Conservation (phyloP, 768 basidiomycete genomes). For the Boletus insuetus region DNA sequence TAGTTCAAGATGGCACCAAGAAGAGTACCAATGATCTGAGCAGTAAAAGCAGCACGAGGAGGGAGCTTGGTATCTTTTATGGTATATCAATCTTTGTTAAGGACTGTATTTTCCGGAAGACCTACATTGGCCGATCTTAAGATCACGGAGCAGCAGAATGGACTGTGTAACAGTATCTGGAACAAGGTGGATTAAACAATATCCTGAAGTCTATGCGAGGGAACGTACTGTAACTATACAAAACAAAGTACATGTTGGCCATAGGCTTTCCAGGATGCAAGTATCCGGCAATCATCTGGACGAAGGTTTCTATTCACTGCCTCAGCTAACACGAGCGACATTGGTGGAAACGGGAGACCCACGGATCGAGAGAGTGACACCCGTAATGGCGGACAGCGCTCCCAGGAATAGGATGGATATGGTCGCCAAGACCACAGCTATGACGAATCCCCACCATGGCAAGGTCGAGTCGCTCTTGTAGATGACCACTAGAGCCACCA, state of each 20-base stretch:
- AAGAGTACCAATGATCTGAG: constrained; percentile 54
- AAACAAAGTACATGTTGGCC: constrained; percentile 32
- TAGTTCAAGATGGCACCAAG: constrained; percentile 49
- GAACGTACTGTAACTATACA: constrained; percentile 40
- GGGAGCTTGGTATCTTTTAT: constrained; percentile 48
- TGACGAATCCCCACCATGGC: constrained; percentile 58
- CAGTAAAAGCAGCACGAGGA: constrained; percentile 59
- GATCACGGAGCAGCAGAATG: constrained; percentile 49
- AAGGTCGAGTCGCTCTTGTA: constrained; percentile 53
- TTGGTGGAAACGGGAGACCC: constrained; percentile 3
- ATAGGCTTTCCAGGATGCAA: constrained; percentile 36
- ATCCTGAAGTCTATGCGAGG: constrained; percentile 16
- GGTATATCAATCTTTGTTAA: constrained; percentile 32
- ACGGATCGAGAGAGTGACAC: constrained; percentile 16
- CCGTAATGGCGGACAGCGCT: constrained; percentile 52
- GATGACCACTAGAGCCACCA: constrained; percentile 51
- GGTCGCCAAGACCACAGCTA: constrained; percentile 49
- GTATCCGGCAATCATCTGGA: constrained; percentile 37
- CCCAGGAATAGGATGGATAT: constrained; percentile 52
- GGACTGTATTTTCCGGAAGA: background rate
- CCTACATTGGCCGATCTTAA: constrained; percentile 42
- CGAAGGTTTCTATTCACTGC: constrained; percentile 20
- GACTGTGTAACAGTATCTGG: constrained; percentile 52
- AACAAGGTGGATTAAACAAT: constrained; percentile 38
- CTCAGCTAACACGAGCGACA: background rate